These are phyloP conservation scores for Trichoderma guizhouense DNA, from an alignment of 2,329 filamentous ascomycete species.

Conservation along the genomic window DNA sequence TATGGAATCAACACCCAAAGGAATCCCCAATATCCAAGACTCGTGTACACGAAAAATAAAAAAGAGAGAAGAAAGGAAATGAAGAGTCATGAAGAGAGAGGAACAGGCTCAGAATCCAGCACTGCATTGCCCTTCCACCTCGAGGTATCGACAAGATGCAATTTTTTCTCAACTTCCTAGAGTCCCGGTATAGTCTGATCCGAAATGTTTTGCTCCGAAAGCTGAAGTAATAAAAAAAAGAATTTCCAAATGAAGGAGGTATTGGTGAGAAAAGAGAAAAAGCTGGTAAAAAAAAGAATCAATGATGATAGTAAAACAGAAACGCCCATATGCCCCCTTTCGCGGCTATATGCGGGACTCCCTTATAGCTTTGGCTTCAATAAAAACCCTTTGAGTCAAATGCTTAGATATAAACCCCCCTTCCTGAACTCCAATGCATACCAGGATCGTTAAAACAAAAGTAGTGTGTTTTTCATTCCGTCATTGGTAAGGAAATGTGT, in stretches of 20 bases:
- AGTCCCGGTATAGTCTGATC: background rate
- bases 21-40: conserved; percentile 1
- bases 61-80: background rate
- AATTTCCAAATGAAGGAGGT: conserved; percentile 2
- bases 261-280: background rate
- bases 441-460: conserved; percentile 18
- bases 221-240: background rate
- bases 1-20: background rate
- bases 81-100: conserved; percentile 3
- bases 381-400: conserved; percentile 14
- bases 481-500: conserved; percentile 16
- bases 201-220: background rate
- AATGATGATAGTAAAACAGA: background rate
- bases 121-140: conserved; percentile 1
- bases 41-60: background rate
- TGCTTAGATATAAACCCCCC: conserved; percentile 11
- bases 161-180: background rate
- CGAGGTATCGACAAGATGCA: background rate
- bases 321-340: conserved; percentile 13
- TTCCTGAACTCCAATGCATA: conserved; percentile 19
- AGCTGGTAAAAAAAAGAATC: background rate
- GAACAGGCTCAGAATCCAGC: conserved; percentile 14
- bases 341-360: conserved; percentile 16
- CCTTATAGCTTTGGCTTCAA: conserved; percentile 1
- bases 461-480: conserved; percentile 11